Conservation (phyloP, 176 grass and related monocot genomes). For the Chrysopogon serrulatus region DNA sequence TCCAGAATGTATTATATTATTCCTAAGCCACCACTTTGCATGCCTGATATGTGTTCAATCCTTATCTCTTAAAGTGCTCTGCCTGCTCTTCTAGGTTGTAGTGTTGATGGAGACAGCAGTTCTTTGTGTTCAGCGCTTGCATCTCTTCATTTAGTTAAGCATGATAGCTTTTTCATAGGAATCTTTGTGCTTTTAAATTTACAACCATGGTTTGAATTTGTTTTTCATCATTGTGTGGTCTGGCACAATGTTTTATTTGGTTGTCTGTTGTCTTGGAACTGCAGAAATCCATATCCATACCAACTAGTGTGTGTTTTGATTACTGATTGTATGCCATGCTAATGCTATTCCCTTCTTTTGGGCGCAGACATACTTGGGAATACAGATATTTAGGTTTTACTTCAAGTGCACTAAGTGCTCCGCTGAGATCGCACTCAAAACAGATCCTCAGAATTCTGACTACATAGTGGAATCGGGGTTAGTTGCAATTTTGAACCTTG, state of each 20-base stretch:
- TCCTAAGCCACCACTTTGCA: neutral
- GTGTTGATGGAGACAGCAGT: neutral
- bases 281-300: neutral
- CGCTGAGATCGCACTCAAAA: slow-evolving; percentile 73
- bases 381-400: slow-evolving; percentile 72
- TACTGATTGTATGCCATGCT: neutral
- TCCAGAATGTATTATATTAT: neutral
- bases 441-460: slow-evolving; percentile 75
- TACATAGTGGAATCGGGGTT: slow-evolving; percentile 66
- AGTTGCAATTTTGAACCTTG: slow-evolving; percentile 72
- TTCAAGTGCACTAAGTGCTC: slow-evolving; percentile 77
- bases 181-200: neutral
- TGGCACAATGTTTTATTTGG: neutral
- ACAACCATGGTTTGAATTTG: neutral
- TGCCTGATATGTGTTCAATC: neutral
- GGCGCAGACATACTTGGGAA: slow-evolving; percentile 52
- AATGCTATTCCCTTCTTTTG: neutral
- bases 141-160: slow-evolving; percentile 1
- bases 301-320: neutral
- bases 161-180: neutral
- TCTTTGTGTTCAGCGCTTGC: neutral
- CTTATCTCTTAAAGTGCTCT: neutral
- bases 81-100: neutral
- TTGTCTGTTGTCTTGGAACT: slow-evolving; percentile 12
- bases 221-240: neutral